A percentile compares a stretch with the other conserved stretches of the same genome.
These are phyloP conservation scores for Gomphus bonarii DNA, from an alignment of 1,284 basidiomycete species.

Conservation along the genomic window DNA sequence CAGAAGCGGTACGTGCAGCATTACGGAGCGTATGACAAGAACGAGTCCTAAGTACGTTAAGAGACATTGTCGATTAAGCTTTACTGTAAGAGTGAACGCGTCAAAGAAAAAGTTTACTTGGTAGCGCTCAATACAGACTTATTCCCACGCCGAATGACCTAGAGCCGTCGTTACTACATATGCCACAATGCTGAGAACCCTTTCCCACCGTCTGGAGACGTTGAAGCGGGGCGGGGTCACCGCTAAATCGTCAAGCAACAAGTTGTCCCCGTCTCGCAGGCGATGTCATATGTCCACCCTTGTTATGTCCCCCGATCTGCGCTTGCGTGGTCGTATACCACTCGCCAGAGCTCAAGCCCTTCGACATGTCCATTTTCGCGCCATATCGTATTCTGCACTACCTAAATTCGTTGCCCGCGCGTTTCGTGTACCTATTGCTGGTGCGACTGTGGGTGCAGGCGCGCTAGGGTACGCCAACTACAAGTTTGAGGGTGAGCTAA, in stretches of 20 bases:
- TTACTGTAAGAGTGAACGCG: not conserved
- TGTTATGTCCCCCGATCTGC: slow-evolving; percentile 5
- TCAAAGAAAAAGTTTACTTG: slow-evolving; percentile 8
- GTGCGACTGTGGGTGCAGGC: slow-evolving; percentile 81
- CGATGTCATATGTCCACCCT: slow-evolving; percentile 8
- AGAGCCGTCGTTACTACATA: not conserved
- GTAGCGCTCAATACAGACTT: not conserved
- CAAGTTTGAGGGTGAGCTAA: slow-evolving; percentile 75
- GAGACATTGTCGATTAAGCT: not conserved
- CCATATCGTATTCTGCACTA: slow-evolving; percentile 75
- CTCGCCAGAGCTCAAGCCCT: slow-evolving; percentile 20
- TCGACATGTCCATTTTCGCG: slow-evolving; percentile 61
- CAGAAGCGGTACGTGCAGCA: slow-evolving; percentile 3
- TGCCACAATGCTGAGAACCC: slow-evolving; percentile 2
- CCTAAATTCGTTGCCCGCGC: slow-evolving; percentile 76
- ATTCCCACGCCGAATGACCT: not conserved
- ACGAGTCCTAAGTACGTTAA: not conserved
- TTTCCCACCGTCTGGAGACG: slow-evolving; percentile 5
- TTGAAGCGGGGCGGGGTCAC: not conserved
- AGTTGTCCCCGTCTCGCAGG: not conserved
- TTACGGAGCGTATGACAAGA: slow-evolving; percentile 5
- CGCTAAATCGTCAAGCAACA: not conserved
- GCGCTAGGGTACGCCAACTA: slow-evolving; percentile 88
- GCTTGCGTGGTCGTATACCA: not conserved
- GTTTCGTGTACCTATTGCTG: slow-evolving; percentile 77